Evolutionary conservation across 2,329 filamentous ascomycete genomes (phyloP), one percentile per base, ranked within the genome.

Genomic region (Phialophora verrucosa): DNA sequence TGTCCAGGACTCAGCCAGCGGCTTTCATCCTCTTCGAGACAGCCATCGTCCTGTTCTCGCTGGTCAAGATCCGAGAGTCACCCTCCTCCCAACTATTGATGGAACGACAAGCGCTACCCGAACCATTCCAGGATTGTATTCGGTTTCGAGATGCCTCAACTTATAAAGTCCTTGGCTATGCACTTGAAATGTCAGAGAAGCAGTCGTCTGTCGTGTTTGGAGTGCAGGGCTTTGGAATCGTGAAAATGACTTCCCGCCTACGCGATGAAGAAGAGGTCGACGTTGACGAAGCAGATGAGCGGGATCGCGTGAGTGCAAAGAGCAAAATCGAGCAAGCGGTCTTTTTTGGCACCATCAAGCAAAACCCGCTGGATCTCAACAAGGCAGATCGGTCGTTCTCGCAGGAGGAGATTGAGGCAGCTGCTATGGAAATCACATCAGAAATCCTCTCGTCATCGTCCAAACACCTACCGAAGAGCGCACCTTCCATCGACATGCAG

Each of bases 251-350:
- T 29, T 72, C 69, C 3, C 65, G 64, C 61, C 61, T 69, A 38
- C 64, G 62, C 29, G 83, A 85, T 68, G 67, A 56, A 20, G 67
- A 70, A 14, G 82, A 86, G 17, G 81, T 90, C 29, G 88, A 76
- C 8, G 73, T 76, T 54, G 80, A 81, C 51, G 72, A 75, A 27
- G 44, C 65, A 23, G 75, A 76, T 64, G 69, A 70, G 11, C 80
- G 80, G 70, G 70, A 70, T 14, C 80, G 80, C 70, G 86, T 96
- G 17, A 93, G 91, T 0, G 91, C 92, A 6, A 95, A 92, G 78
- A 91, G 88, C 78, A 97, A 95, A 78, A 84, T 99, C 49, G 92
- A 97, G 75, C 93, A 99, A 79, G 93, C 93, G 2, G 91, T 98
- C 0, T 98, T 97, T 79, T 98, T 92, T 75, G 93, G 93, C 1